Evolutionary conservation across 176 grass and related monocot species (phyloP).

Genomic region (Tuctoria greenei): DNA sequence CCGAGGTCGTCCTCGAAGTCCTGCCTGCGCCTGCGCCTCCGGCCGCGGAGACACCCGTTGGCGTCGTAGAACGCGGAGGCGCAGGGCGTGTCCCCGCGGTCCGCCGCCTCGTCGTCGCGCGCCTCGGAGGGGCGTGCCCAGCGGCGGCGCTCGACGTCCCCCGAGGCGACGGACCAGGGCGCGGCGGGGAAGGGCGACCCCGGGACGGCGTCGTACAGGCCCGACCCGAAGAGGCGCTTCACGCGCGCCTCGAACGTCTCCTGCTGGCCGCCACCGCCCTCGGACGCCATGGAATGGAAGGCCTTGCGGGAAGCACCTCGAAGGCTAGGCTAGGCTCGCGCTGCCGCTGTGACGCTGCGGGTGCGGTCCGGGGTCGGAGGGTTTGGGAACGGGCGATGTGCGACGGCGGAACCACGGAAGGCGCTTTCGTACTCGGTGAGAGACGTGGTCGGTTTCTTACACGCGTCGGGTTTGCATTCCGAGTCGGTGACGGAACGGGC

Average conservation of each 20-base stretch:
- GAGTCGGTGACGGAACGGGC: not conserved
- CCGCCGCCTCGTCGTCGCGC: conserved; percentile 50
- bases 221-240: conserved; percentile 88
- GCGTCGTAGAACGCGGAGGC: conserved; percentile 74
- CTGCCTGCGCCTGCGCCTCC: conserved; percentile 44
- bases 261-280: conserved; percentile 26
- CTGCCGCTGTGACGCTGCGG: not conserved
- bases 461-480: not conserved
- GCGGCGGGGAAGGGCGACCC: conserved; percentile 62
- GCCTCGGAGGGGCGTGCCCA: conserved; percentile 70
- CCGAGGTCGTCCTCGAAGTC: conserved; percentile 53
- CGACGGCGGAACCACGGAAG: not conserved
- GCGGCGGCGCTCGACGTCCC: conserved; percentile 73
- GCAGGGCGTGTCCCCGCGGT: conserved; percentile 70
- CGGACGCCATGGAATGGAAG: conserved; percentile 23
- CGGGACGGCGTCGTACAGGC: conserved; percentile 72
- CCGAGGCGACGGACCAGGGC: conserved; percentile 74
- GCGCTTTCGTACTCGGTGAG: not conserved
- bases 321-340: not conserved
- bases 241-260: conserved; percentile 81
- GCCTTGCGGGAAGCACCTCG: conserved; percentile 24
- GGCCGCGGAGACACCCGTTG: conserved; percentile 59
- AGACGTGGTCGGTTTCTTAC: not conserved
- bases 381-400: not conserved
- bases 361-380: not conserved